A percentile compares a stretch with the other conserved stretches of the same genome.
Evolutionary conservation across 345 rosid genomes (phyloP).

Genomic region (Camelina hispida): DNA sequence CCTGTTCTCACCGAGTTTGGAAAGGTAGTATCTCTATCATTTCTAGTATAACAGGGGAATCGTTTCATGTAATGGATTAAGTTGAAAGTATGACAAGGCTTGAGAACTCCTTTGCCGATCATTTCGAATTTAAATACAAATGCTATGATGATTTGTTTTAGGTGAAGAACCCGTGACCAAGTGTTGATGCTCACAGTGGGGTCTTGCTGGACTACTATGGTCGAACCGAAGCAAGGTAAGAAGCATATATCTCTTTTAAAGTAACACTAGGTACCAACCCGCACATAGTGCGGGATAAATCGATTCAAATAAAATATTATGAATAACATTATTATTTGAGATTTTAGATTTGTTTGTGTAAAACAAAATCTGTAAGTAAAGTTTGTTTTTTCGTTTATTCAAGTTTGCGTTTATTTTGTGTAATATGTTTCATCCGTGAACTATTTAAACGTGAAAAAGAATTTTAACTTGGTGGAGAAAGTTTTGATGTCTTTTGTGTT

Average conservation of each 20-base stretch:
- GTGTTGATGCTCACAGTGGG: slow-evolving; percentile 99
- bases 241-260: background rate
- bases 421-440: too few relatives aligned
- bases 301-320: too few relatives aligned
- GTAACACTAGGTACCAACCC: too few relatives aligned
- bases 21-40: slow-evolving; percentile 54
- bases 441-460: too few relatives aligned
- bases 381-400: too few relatives aligned
- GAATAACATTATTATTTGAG: too few relatives aligned
- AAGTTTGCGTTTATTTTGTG: too few relatives aligned
- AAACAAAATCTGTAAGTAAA: too few relatives aligned
- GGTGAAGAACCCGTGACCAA: slow-evolving; percentile 99
- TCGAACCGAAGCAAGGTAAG: slow-evolving; percentile 69
- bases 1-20: slow-evolving; percentile 89
- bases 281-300: too few relatives aligned
- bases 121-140: background rate
- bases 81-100: slow-evolving; percentile 5
- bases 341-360: too few relatives aligned
- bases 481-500: too few relatives aligned
- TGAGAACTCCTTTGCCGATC: background rate
- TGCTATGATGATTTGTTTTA: slow-evolving; percentile 44
- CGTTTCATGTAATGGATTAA: slow-evolving; percentile 3
- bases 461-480: too few relatives aligned
- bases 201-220: slow-evolving; percentile 91
- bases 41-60: slow-evolving; percentile 9